Evolutionary conservation across 2,329 filamentous ascomycete species (phyloP).

Genomic region (Aureobasidium sp.): DNA sequence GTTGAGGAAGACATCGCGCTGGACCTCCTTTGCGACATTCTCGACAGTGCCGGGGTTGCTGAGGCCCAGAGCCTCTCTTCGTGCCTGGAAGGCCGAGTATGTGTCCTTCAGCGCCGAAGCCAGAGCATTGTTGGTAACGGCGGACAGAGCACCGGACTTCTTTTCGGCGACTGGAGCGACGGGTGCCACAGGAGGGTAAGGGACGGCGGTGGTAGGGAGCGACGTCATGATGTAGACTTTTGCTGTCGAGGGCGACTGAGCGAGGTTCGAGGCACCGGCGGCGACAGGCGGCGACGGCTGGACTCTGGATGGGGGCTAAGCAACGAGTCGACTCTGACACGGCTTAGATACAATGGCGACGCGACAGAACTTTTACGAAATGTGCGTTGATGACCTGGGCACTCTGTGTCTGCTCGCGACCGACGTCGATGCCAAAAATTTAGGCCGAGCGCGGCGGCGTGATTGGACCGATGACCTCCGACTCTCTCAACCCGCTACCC

Average conservation of each 20-base stretch:
- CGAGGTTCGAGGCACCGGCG: slow-evolving; percentile 2
- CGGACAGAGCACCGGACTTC: slow-evolving; percentile 43
- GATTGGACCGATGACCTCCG: slow-evolving; percentile 14
- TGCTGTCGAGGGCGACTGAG: slow-evolving; percentile 7
- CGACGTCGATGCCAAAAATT: slow-evolving; percentile 18
- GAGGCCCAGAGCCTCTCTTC: slow-evolving; percentile 80
- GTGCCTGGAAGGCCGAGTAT: slow-evolving; percentile 73
- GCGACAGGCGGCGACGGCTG: not conserved
- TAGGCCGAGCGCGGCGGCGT: slow-evolving; percentile 14
- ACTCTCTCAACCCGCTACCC: not conserved
- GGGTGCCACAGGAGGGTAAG: slow-evolving; percentile 5
- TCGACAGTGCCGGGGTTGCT: slow-evolving; percentile 91
- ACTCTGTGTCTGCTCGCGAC: slow-evolving; percentile 3
- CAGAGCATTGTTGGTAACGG: slow-evolving; percentile 69
- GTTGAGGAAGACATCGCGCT: slow-evolving; percentile 91
- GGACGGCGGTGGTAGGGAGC: slow-evolving; percentile 9
- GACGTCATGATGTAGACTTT: slow-evolving; percentile 19
- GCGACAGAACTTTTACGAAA: slow-evolving; percentile 8
- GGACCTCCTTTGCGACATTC: slow-evolving; percentile 80
- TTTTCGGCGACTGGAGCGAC: slow-evolving; percentile 15
- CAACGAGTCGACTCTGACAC: slow-evolving; percentile 3
- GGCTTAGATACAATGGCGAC: slow-evolving; percentile 2
- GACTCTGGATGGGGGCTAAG: not conserved
- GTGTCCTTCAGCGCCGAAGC: slow-evolving; percentile 53
- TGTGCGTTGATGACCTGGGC: slow-evolving; percentile 8